These are phyloP conservation scores for Nakataea oryzae DNA, from an alignment of 2,329 filamentous ascomycete species.

Conservation along the genomic window DNA sequence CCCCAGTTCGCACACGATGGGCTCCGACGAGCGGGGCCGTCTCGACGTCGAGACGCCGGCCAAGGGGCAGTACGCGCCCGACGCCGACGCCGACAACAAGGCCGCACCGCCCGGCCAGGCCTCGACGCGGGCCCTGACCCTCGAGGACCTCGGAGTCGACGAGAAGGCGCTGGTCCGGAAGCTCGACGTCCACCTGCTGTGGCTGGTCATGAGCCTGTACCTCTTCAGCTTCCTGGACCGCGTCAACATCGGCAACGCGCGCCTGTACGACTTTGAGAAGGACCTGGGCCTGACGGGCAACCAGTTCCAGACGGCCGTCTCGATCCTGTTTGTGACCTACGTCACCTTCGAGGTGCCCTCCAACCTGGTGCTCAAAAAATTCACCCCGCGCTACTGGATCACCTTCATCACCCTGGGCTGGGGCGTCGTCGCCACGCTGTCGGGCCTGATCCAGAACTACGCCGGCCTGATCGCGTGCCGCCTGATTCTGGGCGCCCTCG, in stretches of 20 bases:
- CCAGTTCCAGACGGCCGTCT: conserved; percentile 61
- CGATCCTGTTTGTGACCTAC: conserved; percentile 58
- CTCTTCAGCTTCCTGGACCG: conserved; percentile 67
- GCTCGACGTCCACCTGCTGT: conserved; percentile 53
- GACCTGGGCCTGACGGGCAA: conserved; percentile 50
- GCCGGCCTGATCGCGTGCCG: conserved; percentile 57
- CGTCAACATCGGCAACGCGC: conserved; percentile 65
- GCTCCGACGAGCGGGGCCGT: background rate
- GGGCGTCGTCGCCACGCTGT: conserved; percentile 60
- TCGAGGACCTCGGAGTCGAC: conserved; percentile 12
- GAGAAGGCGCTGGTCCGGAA: conserved; percentile 53
- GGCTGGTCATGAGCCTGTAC: conserved; percentile 59
- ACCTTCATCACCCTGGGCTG: conserved; percentile 54
- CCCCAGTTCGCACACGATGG: background rate
- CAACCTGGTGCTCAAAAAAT: conserved; percentile 52
- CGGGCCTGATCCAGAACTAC: conserved; percentile 57
- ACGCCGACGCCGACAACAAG: background rate
- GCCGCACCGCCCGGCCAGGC: background rate
- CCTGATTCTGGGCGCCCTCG: conserved; percentile 56
- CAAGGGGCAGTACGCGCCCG: background rate
- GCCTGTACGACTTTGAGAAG: conserved; percentile 51
- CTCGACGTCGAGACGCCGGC: background rate
- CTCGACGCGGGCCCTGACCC: background rate
- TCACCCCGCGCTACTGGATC: conserved; percentile 53
- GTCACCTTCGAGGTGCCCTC: conserved; percentile 52